These are phyloP conservation scores for Venturia nashicola DNA, from an alignment of 2,329 filamentous ascomycete genomes.

Conservation along the genomic window DNA sequence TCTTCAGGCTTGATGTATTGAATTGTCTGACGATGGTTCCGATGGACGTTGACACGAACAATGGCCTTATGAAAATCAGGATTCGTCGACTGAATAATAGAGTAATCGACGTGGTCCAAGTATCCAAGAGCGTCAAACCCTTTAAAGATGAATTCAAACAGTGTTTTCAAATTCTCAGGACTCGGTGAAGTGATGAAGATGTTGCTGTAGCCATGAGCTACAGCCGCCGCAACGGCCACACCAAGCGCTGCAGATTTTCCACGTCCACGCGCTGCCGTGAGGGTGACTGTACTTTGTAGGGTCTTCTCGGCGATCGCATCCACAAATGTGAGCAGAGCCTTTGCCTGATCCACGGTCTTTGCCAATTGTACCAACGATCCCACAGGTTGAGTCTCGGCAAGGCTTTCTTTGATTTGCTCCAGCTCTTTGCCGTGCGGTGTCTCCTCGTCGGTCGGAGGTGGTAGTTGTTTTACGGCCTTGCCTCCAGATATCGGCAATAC, in stretches of 20 bases:
- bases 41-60: slow-evolving; percentile 88
- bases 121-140: slow-evolving; percentile 93
- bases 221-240: slow-evolving; percentile 83
- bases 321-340: slow-evolving; percentile 91
- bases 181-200: slow-evolving; percentile 98
- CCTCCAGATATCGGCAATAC: slow-evolving; percentile 93
- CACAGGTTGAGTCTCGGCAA: slow-evolving; percentile 76
- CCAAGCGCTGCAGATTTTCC: slow-evolving; percentile 95
- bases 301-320: slow-evolving; percentile 96
- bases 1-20: slow-evolving; percentile 98
- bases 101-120: slow-evolving; percentile 91
- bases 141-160: slow-evolving; percentile 98
- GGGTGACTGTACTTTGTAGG: slow-evolving; percentile 77
- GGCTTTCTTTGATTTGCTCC: slow-evolving; percentile 72
- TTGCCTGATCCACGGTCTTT: slow-evolving; percentile 88
- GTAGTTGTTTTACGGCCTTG: slow-evolving; percentile 74
- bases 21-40: slow-evolving; percentile 91
- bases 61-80: slow-evolving; percentile 99
- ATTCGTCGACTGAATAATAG: slow-evolving; percentile 95
- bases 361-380: slow-evolving; percentile 75
- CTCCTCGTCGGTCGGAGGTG: slow-evolving; percentile 61
- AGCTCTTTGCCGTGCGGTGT: slow-evolving; percentile 62
- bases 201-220: slow-evolving; percentile 96
- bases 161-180: slow-evolving; percentile 94
- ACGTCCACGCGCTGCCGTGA: slow-evolving; percentile 87